Evolutionary conservation across 768 basidiomycete species (phyloP).

Genomic region (Boletus rex-veris): DNA sequence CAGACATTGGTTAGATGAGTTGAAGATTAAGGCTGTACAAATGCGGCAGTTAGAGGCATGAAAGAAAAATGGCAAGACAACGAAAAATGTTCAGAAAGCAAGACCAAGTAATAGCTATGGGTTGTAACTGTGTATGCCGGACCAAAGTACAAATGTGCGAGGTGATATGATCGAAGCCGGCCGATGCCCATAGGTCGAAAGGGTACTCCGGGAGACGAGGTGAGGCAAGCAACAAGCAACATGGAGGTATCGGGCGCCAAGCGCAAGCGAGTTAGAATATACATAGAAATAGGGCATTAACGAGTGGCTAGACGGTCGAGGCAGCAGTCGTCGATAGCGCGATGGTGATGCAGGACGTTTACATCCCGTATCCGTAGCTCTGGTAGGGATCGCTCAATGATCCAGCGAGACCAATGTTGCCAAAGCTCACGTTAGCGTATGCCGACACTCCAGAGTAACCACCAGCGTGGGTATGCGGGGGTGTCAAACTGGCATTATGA

Average conservation of each 20-base stretch:
- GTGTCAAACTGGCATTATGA: constrained; percentile 60
- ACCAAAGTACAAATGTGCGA: constrained; percentile 68
- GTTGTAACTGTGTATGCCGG: constrained; percentile 49
- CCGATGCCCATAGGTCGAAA: constrained; percentile 34
- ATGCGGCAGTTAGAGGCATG: constrained; percentile 44
- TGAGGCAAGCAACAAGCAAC: constrained; percentile 36
- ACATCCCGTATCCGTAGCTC: constrained; percentile 80
- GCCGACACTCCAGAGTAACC: constrained; percentile 56
- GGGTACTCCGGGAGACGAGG: constrained; percentile 35
- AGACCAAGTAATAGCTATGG: constrained; percentile 36
- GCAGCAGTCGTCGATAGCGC: constrained; percentile 26
- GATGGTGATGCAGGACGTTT: constrained; percentile 30
- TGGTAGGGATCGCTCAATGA: constrained; percentile 75
- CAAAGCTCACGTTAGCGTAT: constrained; percentile 54
- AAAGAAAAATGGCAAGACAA: constrained; percentile 24
- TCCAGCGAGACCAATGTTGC: constrained; percentile 44
- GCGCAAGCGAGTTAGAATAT: constrained; percentile 35
- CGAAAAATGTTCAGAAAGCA: constrained; percentile 35
- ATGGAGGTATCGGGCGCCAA: constrained; percentile 34
- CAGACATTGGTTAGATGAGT: constrained; percentile 41
- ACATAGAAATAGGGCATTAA: constrained; percentile 37
- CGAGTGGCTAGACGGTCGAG: constrained; percentile 19
- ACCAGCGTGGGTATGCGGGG: constrained; percentile 51
- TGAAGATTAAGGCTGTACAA: constrained; percentile 38
- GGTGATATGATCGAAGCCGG: constrained; percentile 47